These are phyloP conservation scores for Phytophthora pisi DNA, from an alignment of 352 stramenopile genomes.

Conservation along the genomic window DNA sequence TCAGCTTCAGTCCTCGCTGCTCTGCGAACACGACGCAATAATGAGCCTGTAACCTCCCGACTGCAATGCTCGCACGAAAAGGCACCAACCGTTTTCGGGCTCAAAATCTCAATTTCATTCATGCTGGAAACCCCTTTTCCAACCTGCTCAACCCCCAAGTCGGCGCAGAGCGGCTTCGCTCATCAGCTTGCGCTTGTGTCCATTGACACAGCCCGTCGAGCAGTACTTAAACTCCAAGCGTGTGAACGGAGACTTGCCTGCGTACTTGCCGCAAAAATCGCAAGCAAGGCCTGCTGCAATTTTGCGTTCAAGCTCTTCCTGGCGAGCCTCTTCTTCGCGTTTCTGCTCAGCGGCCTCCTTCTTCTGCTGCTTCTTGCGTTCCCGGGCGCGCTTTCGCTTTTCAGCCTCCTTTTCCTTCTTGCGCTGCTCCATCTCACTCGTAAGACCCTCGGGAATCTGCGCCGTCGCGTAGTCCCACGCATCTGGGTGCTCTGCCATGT, in stretches of 20 bases:
- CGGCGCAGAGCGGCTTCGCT: slow-evolving; percentile 91
- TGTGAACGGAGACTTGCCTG: slow-evolving; percentile 88
- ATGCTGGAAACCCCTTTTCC: slow-evolving; percentile 6
- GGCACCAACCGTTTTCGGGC: slow-evolving; percentile 38
- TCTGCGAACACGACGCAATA: not conserved
- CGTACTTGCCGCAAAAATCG: slow-evolving; percentile 82
- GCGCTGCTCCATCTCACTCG: slow-evolving; percentile 83
- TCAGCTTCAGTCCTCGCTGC: not conserved
- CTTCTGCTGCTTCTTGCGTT: slow-evolving; percentile 93
- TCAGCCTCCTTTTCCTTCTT: slow-evolving; percentile 88
- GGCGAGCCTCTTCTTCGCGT: slow-evolving; percentile 63
- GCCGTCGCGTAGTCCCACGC: slow-evolving; percentile 75
- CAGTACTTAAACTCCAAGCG: slow-evolving; percentile 95
- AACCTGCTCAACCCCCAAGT: slow-evolving; percentile 45
- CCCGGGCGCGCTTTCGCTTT: slow-evolving; percentile 85
- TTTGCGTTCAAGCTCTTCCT: slow-evolving; percentile 74
- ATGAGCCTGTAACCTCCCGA: not conserved
- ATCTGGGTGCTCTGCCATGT: slow-evolving; percentile 82
- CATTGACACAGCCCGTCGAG: slow-evolving; percentile 92
- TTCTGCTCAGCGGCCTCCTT: slow-evolving; percentile 72
- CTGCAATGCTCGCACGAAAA: slow-evolving; percentile 29
- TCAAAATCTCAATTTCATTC: slow-evolving; percentile 21
- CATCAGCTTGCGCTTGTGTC: slow-evolving; percentile 93
- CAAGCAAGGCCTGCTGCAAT: slow-evolving; percentile 76
- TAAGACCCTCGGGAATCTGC: slow-evolving; percentile 78